A percentile compares a stretch with the other conserved stretches of the same genome.
These are phyloP conservation scores for Trypanosoma platydactyli DNA, from an alignment of 208 protist species.

Conservation along the genomic window DNA sequence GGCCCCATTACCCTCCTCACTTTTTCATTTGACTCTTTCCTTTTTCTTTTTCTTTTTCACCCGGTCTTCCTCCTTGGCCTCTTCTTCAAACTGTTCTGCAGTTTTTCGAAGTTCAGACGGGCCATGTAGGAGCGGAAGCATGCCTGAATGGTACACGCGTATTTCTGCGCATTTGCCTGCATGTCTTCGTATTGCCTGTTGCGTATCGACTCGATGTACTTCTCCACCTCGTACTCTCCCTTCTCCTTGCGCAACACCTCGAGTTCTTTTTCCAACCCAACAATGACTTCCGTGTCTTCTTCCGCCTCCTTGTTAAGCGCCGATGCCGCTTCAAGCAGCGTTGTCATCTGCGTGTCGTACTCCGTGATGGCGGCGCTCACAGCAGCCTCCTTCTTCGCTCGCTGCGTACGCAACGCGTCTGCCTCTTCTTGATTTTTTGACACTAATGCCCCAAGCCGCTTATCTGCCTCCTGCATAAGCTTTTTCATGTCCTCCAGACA, in stretches of 20 bases:
- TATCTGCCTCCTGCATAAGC: slow-evolving; percentile 42
- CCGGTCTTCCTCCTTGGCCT: too few relatives aligned
- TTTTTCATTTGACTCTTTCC: slow-evolving; percentile 51
- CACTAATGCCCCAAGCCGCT: slow-evolving; percentile 37
- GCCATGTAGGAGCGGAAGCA: slow-evolving; percentile 76
- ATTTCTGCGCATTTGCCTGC: slow-evolving; percentile 34
- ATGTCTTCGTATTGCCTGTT: slow-evolving; percentile 65
- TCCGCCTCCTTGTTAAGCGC: slow-evolving; percentile 76
- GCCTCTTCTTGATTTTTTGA: slow-evolving; percentile 54
- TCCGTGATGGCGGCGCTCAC: slow-evolving; percentile 82
- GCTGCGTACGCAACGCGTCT: slow-evolving; percentile 55
- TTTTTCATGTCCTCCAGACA: slow-evolving; percentile 55
- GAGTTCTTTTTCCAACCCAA: slow-evolving; percentile 64
- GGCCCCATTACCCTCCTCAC: slow-evolving; percentile 21
- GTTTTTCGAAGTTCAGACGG: slow-evolving; percentile 35
- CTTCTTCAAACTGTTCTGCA: slow-evolving; percentile 26
- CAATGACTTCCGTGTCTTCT: slow-evolving; percentile 69
- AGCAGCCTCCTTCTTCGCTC: slow-evolving; percentile 78
- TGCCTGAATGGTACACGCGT: slow-evolving; percentile 78
- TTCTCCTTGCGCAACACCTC: slow-evolving; percentile 51
- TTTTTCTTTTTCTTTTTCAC: slow-evolving; percentile 1
- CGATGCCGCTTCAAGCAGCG: slow-evolving; percentile 35
- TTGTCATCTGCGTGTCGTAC: slow-evolving; percentile 75
- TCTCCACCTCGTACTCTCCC: slow-evolving; percentile 72
- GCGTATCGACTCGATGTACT: slow-evolving; percentile 62